Base-by-base conservation (phyloP, 164 flowering plant species). In the Tetracentron sinense region DNA sequence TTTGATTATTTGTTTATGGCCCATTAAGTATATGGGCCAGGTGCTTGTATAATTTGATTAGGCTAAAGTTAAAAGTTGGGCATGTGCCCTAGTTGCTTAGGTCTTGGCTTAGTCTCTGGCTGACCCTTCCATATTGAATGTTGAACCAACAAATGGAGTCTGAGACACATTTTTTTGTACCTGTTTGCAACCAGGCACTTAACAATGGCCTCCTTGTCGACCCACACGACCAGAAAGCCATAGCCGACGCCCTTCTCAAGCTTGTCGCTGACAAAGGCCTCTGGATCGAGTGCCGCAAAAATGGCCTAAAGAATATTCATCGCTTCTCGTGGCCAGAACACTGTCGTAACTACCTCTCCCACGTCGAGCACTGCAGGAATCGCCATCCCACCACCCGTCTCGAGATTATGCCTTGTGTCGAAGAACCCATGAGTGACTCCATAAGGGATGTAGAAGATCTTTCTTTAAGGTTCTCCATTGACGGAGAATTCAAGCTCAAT, bases 321-420 rank as follows among this genome's bases (percentile, higher is more conserved):
- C 78, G 79, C 19, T 88, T 80, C 78, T 86, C 96, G 5, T 88
- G 96, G 96, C 79, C 96, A 7, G 96, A 88, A 66, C 96, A 90
- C 65, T 85, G 94, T 73, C 74, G 72, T 0, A 85, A 78, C 70
- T 90, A 87, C 72, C 87, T 90, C 29, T 85, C 91, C 61, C 84
- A 83, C 42, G 74, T 88, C 7, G 85, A 81, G 65, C 83, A 85
- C 58, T 86, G 87, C 75, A 72, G 85, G 54, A 79, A 73, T 31
- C 85, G 88, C 54, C 94, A 83, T 42, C 85, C 92, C n/a, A 82
- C 77, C 10, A 63, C 82, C 56, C 85, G 73, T 28, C 79, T 80
- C 29, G 80, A 79, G 64, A 70, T 82, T 56, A 75, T 67, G 31
- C 80, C 77, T 26, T 42, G 50, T 31, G 72, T 69, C 1, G 90